Percentiles rank a stretch among this genome's conserved stretches.
Evolutionary conservation across 495 filamentous ascomycete species (phyloP).

Genomic region (Aspergillus indologenus): DNA sequence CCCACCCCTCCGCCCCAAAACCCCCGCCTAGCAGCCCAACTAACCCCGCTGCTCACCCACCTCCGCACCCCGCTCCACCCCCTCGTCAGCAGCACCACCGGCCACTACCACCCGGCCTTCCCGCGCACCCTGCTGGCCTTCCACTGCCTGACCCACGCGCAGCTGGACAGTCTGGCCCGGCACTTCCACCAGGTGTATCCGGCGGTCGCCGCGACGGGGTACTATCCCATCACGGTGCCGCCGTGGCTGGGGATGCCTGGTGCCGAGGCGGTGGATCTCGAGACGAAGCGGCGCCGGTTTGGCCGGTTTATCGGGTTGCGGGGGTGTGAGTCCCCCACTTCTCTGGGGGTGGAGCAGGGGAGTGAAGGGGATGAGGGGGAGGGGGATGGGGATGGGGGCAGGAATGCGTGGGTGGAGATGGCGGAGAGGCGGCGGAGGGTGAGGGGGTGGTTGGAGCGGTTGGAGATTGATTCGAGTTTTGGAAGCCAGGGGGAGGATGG

Average conservation of each 20-base stretch:
- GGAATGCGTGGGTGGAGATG: background rate
- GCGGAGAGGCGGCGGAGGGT: background rate
- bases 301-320: slow-evolving; percentile 66
- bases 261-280: slow-evolving; percentile 36
- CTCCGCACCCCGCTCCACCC: slow-evolving; percentile 34
- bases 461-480: background rate
- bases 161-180: slow-evolving; percentile 69
- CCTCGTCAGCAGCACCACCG: slow-evolving; percentile 49
- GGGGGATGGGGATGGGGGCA: background rate
- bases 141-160: slow-evolving; percentile 53
- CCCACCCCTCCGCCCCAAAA: slow-evolving; percentile 1
- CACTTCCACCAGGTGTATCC: slow-evolving; percentile 72
- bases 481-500: too few relatives aligned
- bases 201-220: slow-evolving; percentile 44
- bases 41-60: slow-evolving; percentile 9
- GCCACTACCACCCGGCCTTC: slow-evolving; percentile 60
- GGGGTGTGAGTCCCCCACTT: slow-evolving; percentile 55
- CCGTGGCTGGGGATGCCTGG: slow-evolving; percentile 37
- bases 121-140: slow-evolving; percentile 66
- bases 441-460: background rate
- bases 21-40: slow-evolving; percentile 22
- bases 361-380: background rate
- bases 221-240: slow-evolving; percentile 61
- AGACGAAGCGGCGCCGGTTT: slow-evolving; percentile 59
- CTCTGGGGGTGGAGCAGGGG: background rate